phyloP scores from a whole-genome alignment of 495 filamentous ascomycete genomes.

The Hypoxylon fragiforme region DNA sequence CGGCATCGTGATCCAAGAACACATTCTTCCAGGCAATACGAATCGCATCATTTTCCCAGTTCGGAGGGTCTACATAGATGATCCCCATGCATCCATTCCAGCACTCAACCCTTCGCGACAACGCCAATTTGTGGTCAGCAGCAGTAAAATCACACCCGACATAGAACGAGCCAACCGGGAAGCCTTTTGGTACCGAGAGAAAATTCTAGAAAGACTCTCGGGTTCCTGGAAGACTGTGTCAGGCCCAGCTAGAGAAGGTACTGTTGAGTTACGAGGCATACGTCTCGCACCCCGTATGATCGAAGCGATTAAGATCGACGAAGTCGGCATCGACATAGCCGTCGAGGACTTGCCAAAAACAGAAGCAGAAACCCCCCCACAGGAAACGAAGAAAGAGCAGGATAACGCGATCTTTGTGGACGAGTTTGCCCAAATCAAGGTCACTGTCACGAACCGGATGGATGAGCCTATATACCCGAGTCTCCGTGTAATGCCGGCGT shows the following conservation, averaged over 20 bases:
- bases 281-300: constrained; percentile 78
- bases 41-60: constrained; percentile 77
- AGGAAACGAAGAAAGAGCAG: constrained; percentile 5
- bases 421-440: constrained; percentile 68
- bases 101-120: constrained; percentile 74
- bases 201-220: constrained; percentile 69
- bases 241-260: constrained; percentile 61
- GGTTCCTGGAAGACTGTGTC: constrained; percentile 71
- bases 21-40: constrained; percentile 76
- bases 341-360: constrained; percentile 41
- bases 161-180: constrained; percentile 77
- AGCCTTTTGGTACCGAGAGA: constrained; percentile 91
- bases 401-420: constrained; percentile 66
- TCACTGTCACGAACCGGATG: constrained; percentile 73
- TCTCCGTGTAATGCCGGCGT: constrained; percentile 74
- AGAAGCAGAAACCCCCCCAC: constrained; percentile 7
- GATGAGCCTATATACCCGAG: constrained; percentile 67
- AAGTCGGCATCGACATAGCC: constrained; percentile 69
- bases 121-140: constrained; percentile 87
- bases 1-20: constrained; percentile 48
- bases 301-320: constrained; percentile 79
- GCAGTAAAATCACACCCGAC: constrained; percentile 74
- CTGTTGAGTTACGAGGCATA: constrained; percentile 73
- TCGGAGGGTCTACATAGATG: constrained; percentile 72
- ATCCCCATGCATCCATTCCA: constrained; percentile 78